Evolutionary conservation across 169 alveolate species (phyloP).

Genomic region (Babesia gibsoni): DNA sequence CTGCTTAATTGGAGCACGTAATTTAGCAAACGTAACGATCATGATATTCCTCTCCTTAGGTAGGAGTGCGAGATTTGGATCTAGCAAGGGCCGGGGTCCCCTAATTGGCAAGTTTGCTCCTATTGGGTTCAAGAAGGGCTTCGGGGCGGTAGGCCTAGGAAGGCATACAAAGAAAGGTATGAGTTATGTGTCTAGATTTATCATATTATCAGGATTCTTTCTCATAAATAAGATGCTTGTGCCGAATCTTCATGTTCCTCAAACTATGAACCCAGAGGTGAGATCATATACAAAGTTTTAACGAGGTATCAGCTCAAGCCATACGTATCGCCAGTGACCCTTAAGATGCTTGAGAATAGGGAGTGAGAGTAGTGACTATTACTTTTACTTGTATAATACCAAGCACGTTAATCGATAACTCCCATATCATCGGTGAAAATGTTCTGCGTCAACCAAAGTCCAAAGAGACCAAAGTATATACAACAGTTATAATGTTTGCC

Average conservation of each 20-base stretch:
- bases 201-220: slow-evolving; percentile 70
- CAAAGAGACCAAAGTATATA: no score
- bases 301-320: slow-evolving; percentile 65
- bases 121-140: slow-evolving; percentile 83
- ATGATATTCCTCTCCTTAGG: slow-evolving; percentile 50
- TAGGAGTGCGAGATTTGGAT: slow-evolving; percentile 71
- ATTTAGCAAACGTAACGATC: neutral
- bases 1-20: neutral
- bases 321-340: slow-evolving; percentile 72
- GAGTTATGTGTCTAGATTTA: neutral
- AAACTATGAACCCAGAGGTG: slow-evolving; percentile 67
- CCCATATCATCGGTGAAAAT: no score
- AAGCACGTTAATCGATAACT: no score
- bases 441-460: no score
- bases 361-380: neutral
- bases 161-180: slow-evolving; percentile 83
- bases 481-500: no score
- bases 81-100: slow-evolving; percentile 86
- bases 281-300: neutral
- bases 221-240: slow-evolving; percentile 80
- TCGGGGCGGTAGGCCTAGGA: slow-evolving; percentile 86
- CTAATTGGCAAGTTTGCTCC: slow-evolving; percentile 82
- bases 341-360: neutral
- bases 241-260: slow-evolving; percentile 80
- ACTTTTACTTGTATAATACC: no score